phyloP scores from a whole-genome alignment of 495 filamentous ascomycete genomes.

The Penicillium lagena region DNA sequence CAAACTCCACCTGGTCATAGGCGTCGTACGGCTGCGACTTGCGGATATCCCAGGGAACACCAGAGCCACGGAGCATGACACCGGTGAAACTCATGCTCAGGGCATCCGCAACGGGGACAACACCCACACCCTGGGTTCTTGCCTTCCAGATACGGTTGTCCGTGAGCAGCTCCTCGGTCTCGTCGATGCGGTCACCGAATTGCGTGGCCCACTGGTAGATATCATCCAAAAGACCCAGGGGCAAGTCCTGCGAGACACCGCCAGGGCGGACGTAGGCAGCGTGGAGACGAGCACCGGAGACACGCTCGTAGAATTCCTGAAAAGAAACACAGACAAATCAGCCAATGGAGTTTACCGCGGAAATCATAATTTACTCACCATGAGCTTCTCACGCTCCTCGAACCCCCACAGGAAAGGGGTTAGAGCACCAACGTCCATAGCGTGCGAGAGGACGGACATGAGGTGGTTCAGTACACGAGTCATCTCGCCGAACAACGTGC shows the following conservation, averaged over 20 bases:
- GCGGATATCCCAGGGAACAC: slow-evolving; percentile 96
- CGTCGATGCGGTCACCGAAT: slow-evolving; percentile 98
- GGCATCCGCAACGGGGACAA: slow-evolving; percentile 85
- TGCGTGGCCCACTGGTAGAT: slow-evolving; percentile 99
- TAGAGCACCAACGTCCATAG: slow-evolving; percentile 98
- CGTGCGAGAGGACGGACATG: slow-evolving; percentile 96
- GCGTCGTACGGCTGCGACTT: slow-evolving; percentile 96
- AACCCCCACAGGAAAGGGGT: slow-evolving; percentile 99
- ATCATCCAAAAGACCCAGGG: slow-evolving; percentile 91
- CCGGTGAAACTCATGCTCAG: slow-evolving; percentile 94
- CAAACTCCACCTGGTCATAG: slow-evolving; percentile 96
- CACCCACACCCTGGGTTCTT: slow-evolving; percentile 84
- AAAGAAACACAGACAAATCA: slow-evolving; percentile 5
- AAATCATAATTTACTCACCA: slow-evolving; percentile 52
- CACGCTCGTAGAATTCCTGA: slow-evolving; percentile 99
- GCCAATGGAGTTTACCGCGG: neutral
- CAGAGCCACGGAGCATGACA: slow-evolving; percentile 95
- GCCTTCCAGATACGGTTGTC: slow-evolving; percentile 99
- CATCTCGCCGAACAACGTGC: slow-evolving; percentile 94
- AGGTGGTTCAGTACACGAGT: slow-evolving; percentile 94
- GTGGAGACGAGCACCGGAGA: slow-evolving; percentile 95
- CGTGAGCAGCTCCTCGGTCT: slow-evolving; percentile 96
- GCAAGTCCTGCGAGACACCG: slow-evolving; percentile 93
- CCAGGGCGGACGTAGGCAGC: slow-evolving; percentile 97
- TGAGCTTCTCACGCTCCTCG: slow-evolving; percentile 98